Conservation (phyloP, 108 stramenopile genomes). For the Cylindrotheca closterium region DNA sequence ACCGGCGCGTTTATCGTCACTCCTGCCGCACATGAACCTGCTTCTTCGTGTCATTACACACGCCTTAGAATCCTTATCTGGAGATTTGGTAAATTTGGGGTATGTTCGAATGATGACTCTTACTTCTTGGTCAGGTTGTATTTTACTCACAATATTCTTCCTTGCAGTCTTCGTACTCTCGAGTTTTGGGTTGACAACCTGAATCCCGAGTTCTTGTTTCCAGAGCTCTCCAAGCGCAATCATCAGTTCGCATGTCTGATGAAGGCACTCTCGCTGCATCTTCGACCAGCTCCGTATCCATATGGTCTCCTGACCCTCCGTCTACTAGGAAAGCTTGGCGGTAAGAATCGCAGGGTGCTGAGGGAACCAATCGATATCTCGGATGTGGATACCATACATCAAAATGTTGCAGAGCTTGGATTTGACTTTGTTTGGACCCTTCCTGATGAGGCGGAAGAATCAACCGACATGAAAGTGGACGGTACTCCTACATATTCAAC, state of each 20-base stretch:
- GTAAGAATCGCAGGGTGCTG: slow-evolving; percentile 89
- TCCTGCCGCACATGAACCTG: slow-evolving; percentile 91
- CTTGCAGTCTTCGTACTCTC: slow-evolving; percentile 72
- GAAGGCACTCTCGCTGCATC: slow-evolving; percentile 80
- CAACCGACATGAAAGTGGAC: slow-evolving; percentile 2
- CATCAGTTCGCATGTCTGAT: slow-evolving; percentile 60
- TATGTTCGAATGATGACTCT: slow-evolving; percentile 13
- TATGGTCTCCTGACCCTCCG: slow-evolving; percentile 90
- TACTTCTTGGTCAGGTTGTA: slow-evolving; percentile 1
- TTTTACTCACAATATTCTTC: not conserved
- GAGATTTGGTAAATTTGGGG: slow-evolving; percentile 86
- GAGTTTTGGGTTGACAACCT: slow-evolving; percentile 98
- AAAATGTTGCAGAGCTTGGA: not conserved
- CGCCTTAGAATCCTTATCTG: slow-evolving; percentile 80
- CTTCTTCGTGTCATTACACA: slow-evolving; percentile 83
- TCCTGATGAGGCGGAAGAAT: not conserved
- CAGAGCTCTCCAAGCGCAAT: slow-evolving; percentile 59
- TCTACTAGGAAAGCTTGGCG: slow-evolving; percentile 93
- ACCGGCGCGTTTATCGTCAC: slow-evolving; percentile 86
- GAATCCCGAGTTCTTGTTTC: slow-evolving; percentile 85
- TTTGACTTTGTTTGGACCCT: slow-evolving; percentile 15
- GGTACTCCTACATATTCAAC: not conserved
- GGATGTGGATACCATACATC: slow-evolving; percentile 3
- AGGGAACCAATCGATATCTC: slow-evolving; percentile 52
- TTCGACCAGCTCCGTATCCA: slow-evolving; percentile 92